A percentile compares a stretch with the other conserved stretches of the same genome.
These are phyloP conservation scores for Echinosophora koreensis DNA, from an alignment of 306 rosid species.

Conservation along the genomic window DNA sequence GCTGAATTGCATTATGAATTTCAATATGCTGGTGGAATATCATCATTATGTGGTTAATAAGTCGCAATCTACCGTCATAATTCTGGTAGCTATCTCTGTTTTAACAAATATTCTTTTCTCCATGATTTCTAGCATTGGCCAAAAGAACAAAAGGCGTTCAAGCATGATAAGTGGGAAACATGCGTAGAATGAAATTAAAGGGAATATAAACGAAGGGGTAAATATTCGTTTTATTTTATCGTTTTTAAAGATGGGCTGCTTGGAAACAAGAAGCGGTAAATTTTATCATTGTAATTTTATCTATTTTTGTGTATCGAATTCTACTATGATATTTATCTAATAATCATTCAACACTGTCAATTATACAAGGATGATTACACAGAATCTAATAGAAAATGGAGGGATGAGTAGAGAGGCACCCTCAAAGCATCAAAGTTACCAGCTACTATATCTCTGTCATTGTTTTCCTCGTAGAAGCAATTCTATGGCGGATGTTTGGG, in stretches of 20 bases:
- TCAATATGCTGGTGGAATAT: conserved; percentile 41
- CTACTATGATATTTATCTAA: not conserved
- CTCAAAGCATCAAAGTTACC: not conserved
- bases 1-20: conserved; percentile 1
- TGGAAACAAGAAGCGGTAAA: too few species aligned
- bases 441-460: too few species aligned
- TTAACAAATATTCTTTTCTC: conserved; percentile 31
- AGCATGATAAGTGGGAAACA: conserved; percentile 11
- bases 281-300: too few species aligned
- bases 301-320: not conserved
- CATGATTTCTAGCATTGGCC: conserved; percentile 26
- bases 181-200: not conserved
- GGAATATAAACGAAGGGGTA: not conserved
- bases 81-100: conserved; percentile 29
- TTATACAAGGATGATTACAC: not conserved
- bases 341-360: not conserved
- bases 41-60: conserved; percentile 36
- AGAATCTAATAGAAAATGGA: not conserved
- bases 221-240: conserved; percentile 1
- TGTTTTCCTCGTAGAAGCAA: too few species aligned
- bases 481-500: too few species aligned
- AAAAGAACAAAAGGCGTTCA: not conserved
- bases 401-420: not conserved
- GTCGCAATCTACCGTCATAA: conserved; percentile 33
- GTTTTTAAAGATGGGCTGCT: not conserved